Conservation (phyloP, 306 rosid species). For the Fragaria ananassa region DNA sequence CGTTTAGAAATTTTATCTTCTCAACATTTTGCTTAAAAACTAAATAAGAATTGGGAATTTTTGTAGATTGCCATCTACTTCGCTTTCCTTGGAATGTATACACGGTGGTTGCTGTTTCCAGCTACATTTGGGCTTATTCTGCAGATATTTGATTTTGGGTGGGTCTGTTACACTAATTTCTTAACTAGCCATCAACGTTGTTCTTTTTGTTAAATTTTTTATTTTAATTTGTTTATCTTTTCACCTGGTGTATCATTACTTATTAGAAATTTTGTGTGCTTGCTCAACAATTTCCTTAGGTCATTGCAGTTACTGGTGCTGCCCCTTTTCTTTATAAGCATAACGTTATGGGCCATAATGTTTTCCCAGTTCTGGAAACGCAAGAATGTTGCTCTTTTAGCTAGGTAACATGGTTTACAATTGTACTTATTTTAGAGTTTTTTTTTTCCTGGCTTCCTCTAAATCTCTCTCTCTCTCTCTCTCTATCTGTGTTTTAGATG, state of each 20-base stretch:
- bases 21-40: conserved; percentile 20
- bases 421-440: background rate
- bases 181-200: conserved; percentile 6
- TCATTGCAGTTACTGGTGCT: conserved; percentile 65
- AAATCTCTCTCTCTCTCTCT: conserved; percentile 2
- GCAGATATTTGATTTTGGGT: conserved; percentile 82
- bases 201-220: background rate
- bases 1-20: conserved; percentile 1
- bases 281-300: conserved; percentile 44
- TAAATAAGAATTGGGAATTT: conserved; percentile 20
- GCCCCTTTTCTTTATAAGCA: conserved; percentile 69
- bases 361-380: conserved; percentile 98
- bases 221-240: background rate
- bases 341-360: conserved; percentile 82
- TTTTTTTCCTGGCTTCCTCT: conserved; percentile 7
- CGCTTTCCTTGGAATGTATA: conserved; percentile 96
- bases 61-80: conserved; percentile 88
- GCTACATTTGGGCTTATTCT: conserved; percentile 72
- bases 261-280: background rate
- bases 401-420: conserved; percentile 49
- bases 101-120: conserved; percentile 83
- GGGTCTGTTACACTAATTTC: conserved; percentile 25
- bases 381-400: conserved; percentile 80
- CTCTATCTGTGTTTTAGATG: conserved; percentile 48
- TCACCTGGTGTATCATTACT: conserved; percentile 22